A percentile compares a stretch with the other conserved stretches of the same genome.
Conservation (phyloP, 192 early-diverging fungal genomes). For the Backusella mclennaniae region DNA sequence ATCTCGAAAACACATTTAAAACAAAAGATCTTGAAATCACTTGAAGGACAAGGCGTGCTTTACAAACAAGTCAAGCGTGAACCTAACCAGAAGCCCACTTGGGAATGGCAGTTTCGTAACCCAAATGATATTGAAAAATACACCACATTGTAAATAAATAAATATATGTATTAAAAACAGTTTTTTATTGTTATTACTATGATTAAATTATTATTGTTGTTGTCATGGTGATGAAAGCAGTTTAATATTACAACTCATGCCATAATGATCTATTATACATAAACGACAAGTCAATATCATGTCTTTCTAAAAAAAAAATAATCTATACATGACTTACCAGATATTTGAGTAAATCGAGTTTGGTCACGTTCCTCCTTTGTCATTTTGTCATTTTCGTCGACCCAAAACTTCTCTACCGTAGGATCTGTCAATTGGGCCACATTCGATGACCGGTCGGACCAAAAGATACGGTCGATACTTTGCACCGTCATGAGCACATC, state of each 20-base stretch:
- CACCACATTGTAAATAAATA: not conserved
- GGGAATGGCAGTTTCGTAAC: constrained; percentile 18
- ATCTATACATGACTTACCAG: constrained; percentile 28
- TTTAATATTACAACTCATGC: constrained; percentile 25
- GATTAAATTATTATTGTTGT: not conserved
- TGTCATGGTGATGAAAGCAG: not conserved
- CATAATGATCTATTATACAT: constrained; percentile 41
- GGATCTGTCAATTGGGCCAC: not conserved
- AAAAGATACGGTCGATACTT: constrained; percentile 36
- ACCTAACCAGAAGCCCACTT: not conserved
- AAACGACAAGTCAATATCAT: too few species aligned
- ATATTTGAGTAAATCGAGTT: constrained; percentile 38
- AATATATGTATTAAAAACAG: not conserved
- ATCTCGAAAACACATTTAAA: constrained; percentile 27
- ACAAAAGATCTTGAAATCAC: constrained; percentile 12
- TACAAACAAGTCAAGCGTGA: constrained; percentile 19
- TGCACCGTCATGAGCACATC: constrained; percentile 45
- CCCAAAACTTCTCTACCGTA: constrained; percentile 27
- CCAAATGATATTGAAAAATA: not conserved
- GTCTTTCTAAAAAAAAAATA: not conserved
- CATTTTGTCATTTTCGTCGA: constrained; percentile 18
- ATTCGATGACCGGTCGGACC: not conserved
- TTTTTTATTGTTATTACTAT: not conserved
- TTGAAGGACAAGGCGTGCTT: constrained; percentile 20
- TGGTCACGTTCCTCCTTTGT: constrained; percentile 16